Evolutionary conservation across 2,329 filamentous ascomycete species (phyloP).

Genomic region (Trichoderma sp.): DNA sequence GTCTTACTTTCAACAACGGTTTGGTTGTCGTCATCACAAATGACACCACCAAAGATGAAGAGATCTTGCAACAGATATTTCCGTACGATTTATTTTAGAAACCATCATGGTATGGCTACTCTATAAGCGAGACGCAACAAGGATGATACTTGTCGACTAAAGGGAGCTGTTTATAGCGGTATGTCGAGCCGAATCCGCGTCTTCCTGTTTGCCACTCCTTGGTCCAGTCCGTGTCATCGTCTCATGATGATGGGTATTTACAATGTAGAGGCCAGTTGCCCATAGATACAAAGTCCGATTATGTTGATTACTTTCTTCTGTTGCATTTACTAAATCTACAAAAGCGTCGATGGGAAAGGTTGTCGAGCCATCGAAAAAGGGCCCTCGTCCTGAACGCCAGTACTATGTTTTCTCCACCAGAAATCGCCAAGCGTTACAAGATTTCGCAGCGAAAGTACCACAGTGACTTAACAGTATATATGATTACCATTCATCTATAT

Average conservation of each 20-base stretch:
- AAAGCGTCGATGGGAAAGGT: background rate
- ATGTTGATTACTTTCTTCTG: background rate
- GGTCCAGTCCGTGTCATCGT: background rate
- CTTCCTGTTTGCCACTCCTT: background rate
- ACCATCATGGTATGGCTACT: background rate
- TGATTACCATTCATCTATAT: background rate
- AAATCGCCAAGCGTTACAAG: background rate
- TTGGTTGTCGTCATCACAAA: no score
- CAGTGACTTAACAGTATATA: background rate
- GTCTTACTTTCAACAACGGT: background rate
- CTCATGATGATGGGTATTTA: background rate
- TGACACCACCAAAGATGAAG: background rate
- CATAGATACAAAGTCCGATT: background rate
- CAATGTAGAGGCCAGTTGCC: accelerated
- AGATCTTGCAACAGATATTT: background rate
- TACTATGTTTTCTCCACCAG: background rate
- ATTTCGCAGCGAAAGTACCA: background rate
- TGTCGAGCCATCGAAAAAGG: background rate
- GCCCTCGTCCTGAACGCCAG: background rate
- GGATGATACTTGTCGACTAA: background rate
- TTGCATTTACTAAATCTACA: background rate
- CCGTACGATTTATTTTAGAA: background rate
- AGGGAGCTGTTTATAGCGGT: background rate
- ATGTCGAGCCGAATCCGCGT: background rate
- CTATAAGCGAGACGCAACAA: background rate